phyloP scores from a whole-genome alignment of 768 basidiomycete genomes.

The Auricularia sp. region DNA sequence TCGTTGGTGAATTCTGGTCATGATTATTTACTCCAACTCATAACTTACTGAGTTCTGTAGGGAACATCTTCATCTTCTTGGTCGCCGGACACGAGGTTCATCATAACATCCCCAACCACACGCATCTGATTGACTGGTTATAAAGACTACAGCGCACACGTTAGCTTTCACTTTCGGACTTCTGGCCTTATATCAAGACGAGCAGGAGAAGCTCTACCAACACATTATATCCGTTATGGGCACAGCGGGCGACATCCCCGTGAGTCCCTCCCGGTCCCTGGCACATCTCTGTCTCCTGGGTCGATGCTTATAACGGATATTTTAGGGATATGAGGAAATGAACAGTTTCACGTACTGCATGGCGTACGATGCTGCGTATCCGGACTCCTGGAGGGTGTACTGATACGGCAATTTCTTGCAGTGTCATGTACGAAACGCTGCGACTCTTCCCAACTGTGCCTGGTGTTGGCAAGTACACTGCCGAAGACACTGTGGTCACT shows the following conservation, averaged over 20 bases:
- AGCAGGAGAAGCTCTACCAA: conserved; percentile 12
- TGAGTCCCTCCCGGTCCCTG: background rate
- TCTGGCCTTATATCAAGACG: conserved; percentile 16
- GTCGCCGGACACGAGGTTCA: conserved; percentile 17
- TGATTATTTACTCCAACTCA: no score
- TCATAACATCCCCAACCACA: background rate
- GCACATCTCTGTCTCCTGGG: background rate
- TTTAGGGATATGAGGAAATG: background rate
- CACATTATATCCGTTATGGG: conserved; percentile 1
- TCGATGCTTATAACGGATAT: background rate
- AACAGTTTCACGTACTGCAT: background rate
- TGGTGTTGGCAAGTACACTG: conserved; percentile 19
- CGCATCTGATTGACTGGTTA: background rate
- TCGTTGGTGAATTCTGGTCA: background rate
- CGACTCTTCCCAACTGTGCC: conserved; percentile 15
- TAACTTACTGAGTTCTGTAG: background rate
- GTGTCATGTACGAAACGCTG: conserved; percentile 14
- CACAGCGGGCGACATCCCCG: background rate
- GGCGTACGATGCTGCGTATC: background rate
- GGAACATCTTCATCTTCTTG: conserved; percentile 11
- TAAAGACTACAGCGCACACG: conserved; percentile 17
- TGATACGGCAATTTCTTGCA: background rate
- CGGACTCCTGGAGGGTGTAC: no score
- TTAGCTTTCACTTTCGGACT: conserved; percentile 14
- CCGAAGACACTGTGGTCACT: conserved; percentile 16